Conservation (phyloP, 768 basidiomycete genomes). For the Trametes cubensis region DNA sequence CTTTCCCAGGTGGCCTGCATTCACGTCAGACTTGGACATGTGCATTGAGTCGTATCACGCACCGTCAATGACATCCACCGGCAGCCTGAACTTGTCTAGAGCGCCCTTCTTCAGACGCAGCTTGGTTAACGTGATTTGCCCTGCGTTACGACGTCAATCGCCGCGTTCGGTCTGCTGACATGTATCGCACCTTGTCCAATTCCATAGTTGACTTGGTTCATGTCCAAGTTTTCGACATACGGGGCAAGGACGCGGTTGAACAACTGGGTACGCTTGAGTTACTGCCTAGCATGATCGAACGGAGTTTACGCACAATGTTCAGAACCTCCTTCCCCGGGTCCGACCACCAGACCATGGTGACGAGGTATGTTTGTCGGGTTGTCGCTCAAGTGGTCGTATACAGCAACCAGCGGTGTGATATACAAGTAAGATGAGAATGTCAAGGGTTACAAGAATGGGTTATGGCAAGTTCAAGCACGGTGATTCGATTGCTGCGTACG, state of each 20-base stretch:
- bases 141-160: slow-evolving; percentile 38
- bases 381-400: background rate
- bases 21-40: background rate
- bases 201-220: slow-evolving; percentile 93
- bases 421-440: background rate
- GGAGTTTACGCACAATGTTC: slow-evolving; percentile 60
- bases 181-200: slow-evolving; percentile 70
- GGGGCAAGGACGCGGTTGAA: slow-evolving; percentile 92
- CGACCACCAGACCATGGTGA: slow-evolving; percentile 75
- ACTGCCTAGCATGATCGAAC: background rate
- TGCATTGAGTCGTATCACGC: background rate
- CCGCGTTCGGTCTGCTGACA: slow-evolving; percentile 2
- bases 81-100: slow-evolving; percentile 92
- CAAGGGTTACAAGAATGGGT: background rate
- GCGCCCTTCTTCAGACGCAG: slow-evolving; percentile 90
- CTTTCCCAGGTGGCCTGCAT: slow-evolving; percentile 78
- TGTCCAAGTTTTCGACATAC: slow-evolving; percentile 95
- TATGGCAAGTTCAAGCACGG: background rate
- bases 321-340: slow-evolving; percentile 86
- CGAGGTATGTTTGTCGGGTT: background rate
- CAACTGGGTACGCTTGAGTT: slow-evolving; percentile 44
- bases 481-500: slow-evolving; percentile 15
- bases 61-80: slow-evolving; percentile 96
- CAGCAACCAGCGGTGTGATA: background rate
- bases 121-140: slow-evolving; percentile 76